Evolutionary conservation across 2,329 filamentous ascomycete species (phyloP).

Genomic region (Aspergillus ibericus): DNA sequence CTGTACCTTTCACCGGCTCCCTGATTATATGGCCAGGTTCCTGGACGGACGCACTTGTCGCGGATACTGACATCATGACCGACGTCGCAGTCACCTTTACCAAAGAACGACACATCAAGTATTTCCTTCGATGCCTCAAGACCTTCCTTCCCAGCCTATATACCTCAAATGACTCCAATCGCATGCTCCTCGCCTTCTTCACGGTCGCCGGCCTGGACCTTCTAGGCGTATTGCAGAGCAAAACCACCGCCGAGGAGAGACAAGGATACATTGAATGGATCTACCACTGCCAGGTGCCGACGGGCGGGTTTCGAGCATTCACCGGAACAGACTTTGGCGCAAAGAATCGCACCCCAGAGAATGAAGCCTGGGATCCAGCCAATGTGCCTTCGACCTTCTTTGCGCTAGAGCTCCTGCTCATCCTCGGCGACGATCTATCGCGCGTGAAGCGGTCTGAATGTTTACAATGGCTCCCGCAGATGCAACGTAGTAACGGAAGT

Average conservation of each 20-base stretch:
- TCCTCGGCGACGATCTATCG: conserved; percentile 63
- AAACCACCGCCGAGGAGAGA: conserved; percentile 56
- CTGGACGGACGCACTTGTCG: neutral
- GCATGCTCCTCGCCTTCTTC: conserved; percentile 87
- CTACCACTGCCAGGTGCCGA: conserved; percentile 78
- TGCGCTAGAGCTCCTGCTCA: conserved; percentile 71
- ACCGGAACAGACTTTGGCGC: conserved; percentile 63
- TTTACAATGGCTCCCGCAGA: conserved; percentile 68
- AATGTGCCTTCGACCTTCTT: conserved; percentile 90
- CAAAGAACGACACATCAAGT: conserved; percentile 73
- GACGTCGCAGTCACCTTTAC: conserved; percentile 28
- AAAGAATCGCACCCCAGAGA: conserved; percentile 50
- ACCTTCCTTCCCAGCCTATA: conserved; percentile 79
- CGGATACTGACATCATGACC: conserved; percentile 24
- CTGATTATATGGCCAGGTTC: neutral
- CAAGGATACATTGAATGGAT: conserved; percentile 70
- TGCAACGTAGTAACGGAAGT: conserved; percentile 84
- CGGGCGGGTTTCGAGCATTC: conserved; percentile 85
- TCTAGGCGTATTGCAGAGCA: conserved; percentile 62
- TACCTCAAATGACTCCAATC: conserved; percentile 84
- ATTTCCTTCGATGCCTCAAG: conserved; percentile 87
- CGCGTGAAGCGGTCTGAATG: conserved; percentile 68
- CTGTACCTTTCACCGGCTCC: neutral
- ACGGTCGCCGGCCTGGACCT: conserved; percentile 82
- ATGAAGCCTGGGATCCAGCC: conserved; percentile 67